phyloP scores from a whole-genome alignment of 768 basidiomycete genomes.

The Mycena metata region DNA sequence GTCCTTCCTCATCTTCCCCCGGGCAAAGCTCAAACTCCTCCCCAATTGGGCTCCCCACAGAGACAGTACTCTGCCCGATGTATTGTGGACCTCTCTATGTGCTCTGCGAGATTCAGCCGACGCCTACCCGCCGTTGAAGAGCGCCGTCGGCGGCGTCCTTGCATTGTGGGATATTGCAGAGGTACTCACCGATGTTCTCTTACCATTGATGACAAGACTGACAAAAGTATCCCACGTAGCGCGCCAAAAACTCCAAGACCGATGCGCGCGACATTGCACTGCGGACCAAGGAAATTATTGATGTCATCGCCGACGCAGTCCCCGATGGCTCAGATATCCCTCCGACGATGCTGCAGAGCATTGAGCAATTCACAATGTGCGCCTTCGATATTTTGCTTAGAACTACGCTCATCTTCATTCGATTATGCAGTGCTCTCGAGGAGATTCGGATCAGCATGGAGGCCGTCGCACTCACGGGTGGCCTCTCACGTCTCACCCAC shows the following conservation, averaged over 20 bases:
- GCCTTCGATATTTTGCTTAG: background rate
- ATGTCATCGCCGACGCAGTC: background rate
- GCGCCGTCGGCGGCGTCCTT: background rate
- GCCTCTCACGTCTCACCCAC: background rate
- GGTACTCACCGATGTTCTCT: background rate
- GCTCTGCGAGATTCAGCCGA: background rate
- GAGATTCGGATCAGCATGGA: background rate
- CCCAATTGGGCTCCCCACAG: background rate
- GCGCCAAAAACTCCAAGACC: background rate
- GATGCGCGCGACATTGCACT: background rate
- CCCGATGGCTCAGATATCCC: background rate
- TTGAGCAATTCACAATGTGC: background rate
- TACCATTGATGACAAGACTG: background rate
- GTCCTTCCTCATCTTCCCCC: too few relatives aligned
- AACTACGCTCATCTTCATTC: background rate
- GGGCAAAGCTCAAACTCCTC: too few relatives aligned
- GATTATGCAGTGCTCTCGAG: background rate
- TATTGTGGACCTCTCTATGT: background rate
- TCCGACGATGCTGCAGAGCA: background rate
- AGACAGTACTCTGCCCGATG: background rate
- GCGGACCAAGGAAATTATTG: background rate
- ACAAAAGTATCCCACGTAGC: background rate
- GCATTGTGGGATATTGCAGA: background rate
- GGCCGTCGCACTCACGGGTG: background rate
- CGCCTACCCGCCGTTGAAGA: too few relatives aligned